Evolutionary conservation across 306 rosid species (phyloP), one percentile per base, ranked within the genome.

Genomic region (Cicer yamashitae): DNA sequence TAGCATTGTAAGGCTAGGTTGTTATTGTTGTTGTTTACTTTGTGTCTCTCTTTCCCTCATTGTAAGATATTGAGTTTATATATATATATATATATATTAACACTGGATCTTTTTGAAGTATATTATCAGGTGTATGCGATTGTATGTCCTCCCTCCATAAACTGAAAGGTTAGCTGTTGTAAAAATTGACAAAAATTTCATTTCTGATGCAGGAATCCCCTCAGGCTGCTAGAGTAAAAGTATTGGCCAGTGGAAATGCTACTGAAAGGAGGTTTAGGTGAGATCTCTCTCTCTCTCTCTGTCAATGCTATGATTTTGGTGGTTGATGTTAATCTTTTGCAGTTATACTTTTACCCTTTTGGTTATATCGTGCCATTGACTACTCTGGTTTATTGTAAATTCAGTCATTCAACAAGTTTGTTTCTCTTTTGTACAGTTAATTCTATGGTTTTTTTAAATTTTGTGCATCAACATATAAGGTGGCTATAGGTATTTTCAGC

Each of bases 221-320:
- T 73, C 99, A 94, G 83, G 92, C 97, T 78, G 99, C 99, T 73
- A 87, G 99, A 81, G 99, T 94, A 30, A 94, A 94, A 84, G 99
- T 94, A 56, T 86, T 94, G 89, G 99, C 97, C 54, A 90, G 96
- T 75, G 99, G 99, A 61, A 94, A 92, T 84, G 94, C 99, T 59
- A 90, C 97, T 30, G 99, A 94, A 89, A 85, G 99, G 85, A 87
- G 99, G 85, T 94, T 92, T 88, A 94, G 99, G 99, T 89, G 83
- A 10, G 82, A 22, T 38, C 58, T 64, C 67, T 37, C 11, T 68
- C 57, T 66, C 44, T 65, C 13, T 54, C 57, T 68, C 37, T 59
- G 6, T 47, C 12, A 38, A 12, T 63, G 64, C 40, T 46, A 60
- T 66, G 72, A 41, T 82, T 48, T 70, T 20, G 43, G 51, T 71